Evolutionary conservation across 192 early-diverging fungal genomes (phyloP), one percentile per base, ranked within the genome.

Genomic region (Backusella mclennaniae): DNA sequence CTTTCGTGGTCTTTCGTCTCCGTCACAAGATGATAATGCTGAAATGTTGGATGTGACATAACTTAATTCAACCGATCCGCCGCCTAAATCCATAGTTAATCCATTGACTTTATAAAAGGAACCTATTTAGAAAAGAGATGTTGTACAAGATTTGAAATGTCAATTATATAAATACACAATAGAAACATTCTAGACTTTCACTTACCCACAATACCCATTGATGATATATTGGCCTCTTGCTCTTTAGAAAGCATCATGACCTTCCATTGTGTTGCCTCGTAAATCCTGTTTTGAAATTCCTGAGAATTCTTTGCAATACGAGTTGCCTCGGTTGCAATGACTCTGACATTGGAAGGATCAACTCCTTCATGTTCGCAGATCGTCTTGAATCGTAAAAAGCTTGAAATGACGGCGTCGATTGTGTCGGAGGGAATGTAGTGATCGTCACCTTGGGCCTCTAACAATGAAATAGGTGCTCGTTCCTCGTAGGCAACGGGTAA

Each of bases 261-360:
- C 12, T 35, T 44, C 85, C 85, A 88, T 15, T 80, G 80, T 0
- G 83, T 87, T 7, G 83, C 81, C 6, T 84, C 67, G 39, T 81
- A 79, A 53, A 89, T 87, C n/a, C 74, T 74, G 2, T 70, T 52
- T 12, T 78, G 74, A 77, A 89, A 88, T 42, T 86, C 76, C 5
- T 75, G 29, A 6, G 85, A 83, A 75, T 89, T 89, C 19, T 78
- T 66, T 4, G 88, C 88, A 11, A 84, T 84, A 6, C 88, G 74
- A 29, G 87, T 89, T 8, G 88, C 88, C 69, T 88, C 88, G 9
- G 88, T 89, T 3, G 88, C 88, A 69, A 88, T 81, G 19, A 89
- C 77, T n/a, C 81, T 80, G 0, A 89, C 84, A 72, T 80, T 74
- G 14, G 26, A 26, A 15, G 67, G 71, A 29, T 82, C 38, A 6